These are phyloP conservation scores for Penstemon barbatus DNA, from an alignment of 257 asterid genomes.

Conservation along the genomic window DNA sequence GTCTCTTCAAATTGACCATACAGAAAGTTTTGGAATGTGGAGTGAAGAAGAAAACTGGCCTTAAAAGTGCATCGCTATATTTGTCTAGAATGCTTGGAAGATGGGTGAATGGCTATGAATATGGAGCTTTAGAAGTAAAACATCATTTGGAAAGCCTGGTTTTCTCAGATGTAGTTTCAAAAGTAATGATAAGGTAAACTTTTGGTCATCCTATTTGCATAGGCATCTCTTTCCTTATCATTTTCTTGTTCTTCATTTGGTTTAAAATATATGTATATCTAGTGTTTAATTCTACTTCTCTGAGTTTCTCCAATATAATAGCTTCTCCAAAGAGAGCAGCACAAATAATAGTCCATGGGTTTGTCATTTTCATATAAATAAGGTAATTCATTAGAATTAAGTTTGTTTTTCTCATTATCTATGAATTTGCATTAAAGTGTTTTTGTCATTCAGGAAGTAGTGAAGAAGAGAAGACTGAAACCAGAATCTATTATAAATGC, in stretches of 20 bases:
- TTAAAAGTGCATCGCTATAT: conserved; percentile 71
- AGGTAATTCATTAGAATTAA: conserved; percentile 51
- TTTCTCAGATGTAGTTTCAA: conserved; percentile 69
- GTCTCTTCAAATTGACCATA: conserved; percentile 26
- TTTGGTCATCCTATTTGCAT: conserved; percentile 4
- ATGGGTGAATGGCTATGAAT: conserved; percentile 67
- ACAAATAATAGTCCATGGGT: conserved; percentile 58
- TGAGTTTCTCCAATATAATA: conserved; percentile 24
- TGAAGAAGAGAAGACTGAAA: conserved; percentile 51
- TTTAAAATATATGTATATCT: conserved; percentile 21
- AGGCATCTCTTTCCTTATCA: conserved; percentile 9
- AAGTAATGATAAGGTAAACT: conserved; percentile 61
- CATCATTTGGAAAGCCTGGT: conserved; percentile 66
- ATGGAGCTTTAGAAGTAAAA: conserved; percentile 86
- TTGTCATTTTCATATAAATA: conserved; percentile 71
- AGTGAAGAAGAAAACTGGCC: conserved; percentile 60
- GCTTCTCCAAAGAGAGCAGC: conserved; percentile 47
- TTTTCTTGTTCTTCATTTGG: conserved; percentile 18
- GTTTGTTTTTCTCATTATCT: conserved; percentile 2
- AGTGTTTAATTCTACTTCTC: conserved; percentile 28
- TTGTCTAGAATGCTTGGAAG: conserved; percentile 65
- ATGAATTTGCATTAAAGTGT: conserved; percentile 20
- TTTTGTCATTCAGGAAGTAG: conserved; percentile 59
- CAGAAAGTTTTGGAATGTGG: conserved; percentile 89
- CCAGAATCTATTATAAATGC: conserved; percentile 56